Base-by-base conservation (phyloP, 2,329 filamentous ascomycete species). In the Neonectria punicea region DNA sequence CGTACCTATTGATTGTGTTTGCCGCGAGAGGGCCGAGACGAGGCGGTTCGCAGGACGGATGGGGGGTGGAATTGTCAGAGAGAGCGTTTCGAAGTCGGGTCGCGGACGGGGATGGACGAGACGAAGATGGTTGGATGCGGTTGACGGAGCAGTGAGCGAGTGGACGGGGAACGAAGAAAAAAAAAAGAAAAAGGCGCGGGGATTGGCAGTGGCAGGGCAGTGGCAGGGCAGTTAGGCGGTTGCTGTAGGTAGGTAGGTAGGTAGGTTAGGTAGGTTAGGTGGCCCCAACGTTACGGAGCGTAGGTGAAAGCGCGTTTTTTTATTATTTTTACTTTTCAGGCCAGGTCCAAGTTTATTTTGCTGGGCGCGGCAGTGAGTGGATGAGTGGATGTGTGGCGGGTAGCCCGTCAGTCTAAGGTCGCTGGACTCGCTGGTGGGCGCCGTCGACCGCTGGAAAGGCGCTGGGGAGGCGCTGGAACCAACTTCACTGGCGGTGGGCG, bases 101-200 rank as follows among this genome's bases (percentile, higher is more conserved):
- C 58, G 69, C 55, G 54, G 67, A 68, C 70, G 69, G 61, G 54
- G 67, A 68, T 71, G 69, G 61, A 53, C 58, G 54, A 70, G 65
- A 57, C 61, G 57, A 65, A 44, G 63, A 60, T 36, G 53, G 61
- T 50, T 39, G 53, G 60, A 58, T 34, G 49, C 10, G 49, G 49
- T 34, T 51, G 49, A 34, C 18, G 47, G 47, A 51, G 28, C 28
- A 32, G 28, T 58, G 50, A 41, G 49, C 41, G 41, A 11, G 34
- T 5, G 36, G 53, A 53, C 51, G 32, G 41, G 51, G 25, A 25
- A 25, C 25, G 25, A 2, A 2, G 25, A 6, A 6, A 55, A 41
- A 36, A 22, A 20, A 41, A 6, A 6, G 51, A 41, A 36, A 22
- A 20, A 41, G 51, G 14, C 20, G 51, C 32, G 34, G 32, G 34